Conservation (phyloP, 2,329 filamentous ascomycete species). For the Calonectria multiphialidica region DNA sequence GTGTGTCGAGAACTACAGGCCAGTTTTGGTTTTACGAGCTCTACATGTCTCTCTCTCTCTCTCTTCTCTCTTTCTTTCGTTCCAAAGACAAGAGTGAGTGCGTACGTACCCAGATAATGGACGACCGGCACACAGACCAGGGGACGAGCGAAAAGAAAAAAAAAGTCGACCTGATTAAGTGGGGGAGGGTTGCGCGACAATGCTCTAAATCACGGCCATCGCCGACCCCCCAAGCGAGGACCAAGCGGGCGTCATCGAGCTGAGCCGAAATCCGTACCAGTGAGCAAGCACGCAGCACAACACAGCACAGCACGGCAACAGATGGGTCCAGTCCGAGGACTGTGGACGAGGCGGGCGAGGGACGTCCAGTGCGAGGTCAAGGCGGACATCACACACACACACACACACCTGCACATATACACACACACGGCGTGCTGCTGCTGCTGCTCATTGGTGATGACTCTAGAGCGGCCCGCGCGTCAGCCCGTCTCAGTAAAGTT, state of each 20-base stretch:
- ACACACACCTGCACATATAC: too few relatives aligned
- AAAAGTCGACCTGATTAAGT: conserved; percentile 12
- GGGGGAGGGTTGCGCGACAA: conserved; percentile 21
- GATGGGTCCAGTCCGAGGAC: conserved; percentile 4
- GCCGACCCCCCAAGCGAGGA: conserved; percentile 21
- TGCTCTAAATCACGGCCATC: conserved; percentile 17
- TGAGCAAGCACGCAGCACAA: neutral
- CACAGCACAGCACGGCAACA: conserved; percentile 8
- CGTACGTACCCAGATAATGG: neutral
- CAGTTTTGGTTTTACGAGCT: neutral
- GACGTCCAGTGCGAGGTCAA: conserved; percentile 5
- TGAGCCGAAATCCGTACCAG: conserved; percentile 10
- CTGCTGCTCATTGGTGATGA: neutral
- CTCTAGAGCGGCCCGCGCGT: conserved; percentile 11
- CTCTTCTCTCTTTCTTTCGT: neutral
- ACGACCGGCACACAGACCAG: neutral
- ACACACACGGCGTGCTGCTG: neutral
- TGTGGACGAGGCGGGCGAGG: conserved; percentile 9
- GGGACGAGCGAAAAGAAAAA: neutral
- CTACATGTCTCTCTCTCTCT: neutral
- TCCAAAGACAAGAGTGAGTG: neutral
- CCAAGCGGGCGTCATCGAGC: conserved; percentile 19
- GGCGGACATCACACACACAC: neutral
- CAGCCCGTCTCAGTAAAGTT: conserved; percentile 16
- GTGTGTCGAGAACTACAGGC: neutral